Evolutionary conservation across 169 alveolate species (phyloP).

Genomic region (Cryptosporidium felis): DNA sequence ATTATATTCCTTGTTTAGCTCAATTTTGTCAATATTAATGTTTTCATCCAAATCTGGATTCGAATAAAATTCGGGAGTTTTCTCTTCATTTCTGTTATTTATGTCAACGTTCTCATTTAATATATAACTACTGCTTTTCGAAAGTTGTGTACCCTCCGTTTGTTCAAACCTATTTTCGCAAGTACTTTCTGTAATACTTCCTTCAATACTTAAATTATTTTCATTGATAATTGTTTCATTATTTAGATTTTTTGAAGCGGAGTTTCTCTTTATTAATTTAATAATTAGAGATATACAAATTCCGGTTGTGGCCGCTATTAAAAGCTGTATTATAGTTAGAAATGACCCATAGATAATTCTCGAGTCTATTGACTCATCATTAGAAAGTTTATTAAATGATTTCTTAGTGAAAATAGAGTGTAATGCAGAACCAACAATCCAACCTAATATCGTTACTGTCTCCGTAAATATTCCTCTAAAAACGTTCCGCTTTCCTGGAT

Average conservation of each 20-base stretch:
- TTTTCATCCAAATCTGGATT: constrained; percentile 24
- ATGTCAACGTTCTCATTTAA: neutral
- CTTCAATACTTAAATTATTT: constrained; percentile 5
- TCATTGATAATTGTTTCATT: neutral
- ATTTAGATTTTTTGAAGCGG: neutral
- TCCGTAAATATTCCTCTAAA: constrained; percentile 27
- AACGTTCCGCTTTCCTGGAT: neutral
- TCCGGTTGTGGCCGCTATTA: constrained; percentile 56
- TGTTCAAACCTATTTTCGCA: constrained; percentile 50
- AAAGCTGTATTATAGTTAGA: constrained; percentile 32
- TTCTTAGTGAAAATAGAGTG: constrained; percentile 64
- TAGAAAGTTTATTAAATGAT: constrained; percentile 6
- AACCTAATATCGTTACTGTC: constrained; percentile 48
- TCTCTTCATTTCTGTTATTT: neutral
- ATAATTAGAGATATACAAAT: constrained; percentile 27
- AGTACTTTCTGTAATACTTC: constrained; percentile 55
- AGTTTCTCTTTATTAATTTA: neutral
- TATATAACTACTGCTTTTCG: constrained; percentile 28
- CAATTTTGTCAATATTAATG: neutral
- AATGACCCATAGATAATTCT: constrained; percentile 49
- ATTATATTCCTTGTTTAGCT: constrained; percentile 15
- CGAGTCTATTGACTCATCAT: constrained; percentile 34
- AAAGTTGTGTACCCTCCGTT: constrained; percentile 36
- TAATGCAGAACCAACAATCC: constrained; percentile 67
- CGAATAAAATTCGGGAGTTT: neutral